phyloP scores from a whole-genome alignment of 164 flowering plant genomes.

The Platanus orientalis region DNA sequence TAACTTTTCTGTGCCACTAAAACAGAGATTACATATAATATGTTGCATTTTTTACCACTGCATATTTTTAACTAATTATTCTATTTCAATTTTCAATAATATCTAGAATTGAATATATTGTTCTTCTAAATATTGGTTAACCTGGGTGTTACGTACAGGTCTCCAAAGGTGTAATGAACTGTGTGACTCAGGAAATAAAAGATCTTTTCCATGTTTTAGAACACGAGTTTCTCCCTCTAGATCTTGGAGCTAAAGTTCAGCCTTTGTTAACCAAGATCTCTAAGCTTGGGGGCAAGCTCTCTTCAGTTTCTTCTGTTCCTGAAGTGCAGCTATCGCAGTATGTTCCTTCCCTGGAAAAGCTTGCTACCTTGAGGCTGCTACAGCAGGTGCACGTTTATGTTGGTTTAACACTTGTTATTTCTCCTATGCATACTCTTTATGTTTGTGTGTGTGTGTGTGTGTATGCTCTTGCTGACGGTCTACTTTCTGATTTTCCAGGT shows the following conservation, averaged over 20 bases:
- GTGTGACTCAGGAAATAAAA: constrained; percentile 85
- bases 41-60: too few species aligned
- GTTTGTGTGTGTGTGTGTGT: too few species aligned
- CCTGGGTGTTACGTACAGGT: constrained; percentile 36
- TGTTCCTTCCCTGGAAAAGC: constrained; percentile 79
- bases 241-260: constrained; percentile 66
- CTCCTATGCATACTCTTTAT: not conserved
- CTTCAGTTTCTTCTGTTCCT: constrained; percentile 82
- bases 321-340: constrained; percentile 79
- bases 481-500: constrained; percentile 43
- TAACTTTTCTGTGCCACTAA: too few species aligned
- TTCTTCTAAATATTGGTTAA: constrained; percentile 4
- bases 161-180: constrained; percentile 75
- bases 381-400: constrained; percentile 59
- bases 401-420: not conserved
- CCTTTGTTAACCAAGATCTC: constrained; percentile 71
- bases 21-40: too few species aligned
- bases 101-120: not conserved
- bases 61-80: too few species aligned
- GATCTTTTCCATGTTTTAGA: constrained; percentile 80
- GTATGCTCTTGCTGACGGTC: not conserved
- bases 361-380: constrained; percentile 74
- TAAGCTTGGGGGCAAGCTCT: constrained; percentile 74
- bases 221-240: constrained; percentile 73
- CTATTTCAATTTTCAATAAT: not conserved